Percentiles rank a stretch among this genome's conserved stretches.
Conservation (phyloP, 257 asterid species). For the Rhazya stricta region DNA sequence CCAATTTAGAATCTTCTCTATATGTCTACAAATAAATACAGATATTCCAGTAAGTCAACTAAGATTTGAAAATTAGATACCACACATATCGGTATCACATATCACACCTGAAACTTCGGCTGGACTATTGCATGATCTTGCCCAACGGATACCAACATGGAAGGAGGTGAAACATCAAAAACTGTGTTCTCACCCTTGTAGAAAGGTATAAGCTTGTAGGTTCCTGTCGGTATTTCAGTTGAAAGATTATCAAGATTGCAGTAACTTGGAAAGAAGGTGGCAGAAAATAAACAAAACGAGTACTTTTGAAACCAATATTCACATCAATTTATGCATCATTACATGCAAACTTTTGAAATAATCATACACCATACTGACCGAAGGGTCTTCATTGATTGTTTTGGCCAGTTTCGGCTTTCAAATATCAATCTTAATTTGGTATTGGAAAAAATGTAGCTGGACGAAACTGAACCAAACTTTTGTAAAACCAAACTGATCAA, state of each 20-base stretch:
- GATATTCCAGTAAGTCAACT: not conserved
- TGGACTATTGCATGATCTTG: conserved; percentile 68
- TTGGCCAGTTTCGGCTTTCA: not conserved
- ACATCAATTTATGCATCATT: not conserved
- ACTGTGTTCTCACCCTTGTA: conserved; percentile 97
- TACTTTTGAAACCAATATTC: not conserved
- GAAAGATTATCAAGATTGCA: conserved; percentile 19
- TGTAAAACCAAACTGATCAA: not conserved
- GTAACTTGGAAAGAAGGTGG: not conserved
- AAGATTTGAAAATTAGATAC: not conserved
- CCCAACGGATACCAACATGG: conserved; percentile 58
- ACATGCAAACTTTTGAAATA: not conserved
- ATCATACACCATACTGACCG: too few relatives aligned
- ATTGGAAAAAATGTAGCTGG: not conserved
- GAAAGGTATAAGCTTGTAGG: conserved; percentile 81
- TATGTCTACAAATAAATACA: not conserved
- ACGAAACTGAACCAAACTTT: not conserved
- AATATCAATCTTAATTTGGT: not conserved
- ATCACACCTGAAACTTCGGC: conserved; percentile 79
- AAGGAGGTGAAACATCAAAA: conserved; percentile 96
- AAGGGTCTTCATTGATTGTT: not conserved
- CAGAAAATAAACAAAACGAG: too few relatives aligned
- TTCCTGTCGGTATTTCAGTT: conserved; percentile 48
- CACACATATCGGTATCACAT: not conserved
- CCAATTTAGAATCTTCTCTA: not conserved